phyloP scores from a whole-genome alignment of 306 rosid species.

The Gillenia trifoliata region DNA sequence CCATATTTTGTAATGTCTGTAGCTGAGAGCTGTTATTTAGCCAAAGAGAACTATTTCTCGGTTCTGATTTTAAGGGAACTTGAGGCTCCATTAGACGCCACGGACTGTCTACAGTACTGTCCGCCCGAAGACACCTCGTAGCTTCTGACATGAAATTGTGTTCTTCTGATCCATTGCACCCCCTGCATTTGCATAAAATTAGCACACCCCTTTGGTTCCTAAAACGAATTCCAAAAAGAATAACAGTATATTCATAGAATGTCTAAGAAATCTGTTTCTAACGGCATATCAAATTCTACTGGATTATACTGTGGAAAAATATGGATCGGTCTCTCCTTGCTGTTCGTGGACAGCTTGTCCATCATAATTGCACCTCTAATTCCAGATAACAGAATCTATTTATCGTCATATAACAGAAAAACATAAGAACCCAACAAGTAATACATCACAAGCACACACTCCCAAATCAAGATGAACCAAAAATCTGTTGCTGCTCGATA shows the following conservation, averaged over 20 bases:
- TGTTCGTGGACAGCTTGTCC: no score
- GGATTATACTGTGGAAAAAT: background rate
- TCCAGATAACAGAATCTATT: no score
- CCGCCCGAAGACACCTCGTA: slow-evolving; percentile 36
- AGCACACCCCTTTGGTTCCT: background rate
- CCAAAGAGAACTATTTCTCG: slow-evolving; percentile 35
- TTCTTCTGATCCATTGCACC: slow-evolving; percentile 37
- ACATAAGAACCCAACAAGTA: no score
- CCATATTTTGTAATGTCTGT: slow-evolving; percentile 35
- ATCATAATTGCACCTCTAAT: no score
- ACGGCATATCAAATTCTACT: no score
- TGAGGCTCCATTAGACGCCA: slow-evolving; percentile 47
- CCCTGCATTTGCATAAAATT: slow-evolving; percentile 17
- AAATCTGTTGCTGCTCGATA: no score
- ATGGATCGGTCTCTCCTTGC: no score
- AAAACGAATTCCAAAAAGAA: background rate
- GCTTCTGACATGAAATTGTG: slow-evolving; percentile 44
- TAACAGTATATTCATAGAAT: background rate
- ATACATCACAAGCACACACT: no score
- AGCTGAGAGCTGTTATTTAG: slow-evolving; percentile 35
- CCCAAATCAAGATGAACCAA: no score
- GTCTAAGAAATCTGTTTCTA: background rate
- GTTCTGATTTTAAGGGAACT: slow-evolving; percentile 38
- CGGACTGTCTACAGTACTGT: slow-evolving; percentile 39
- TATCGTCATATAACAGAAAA: no score